Base-by-base conservation (phyloP, 441 rosid species). In the Caryocar brasiliense region DNA sequence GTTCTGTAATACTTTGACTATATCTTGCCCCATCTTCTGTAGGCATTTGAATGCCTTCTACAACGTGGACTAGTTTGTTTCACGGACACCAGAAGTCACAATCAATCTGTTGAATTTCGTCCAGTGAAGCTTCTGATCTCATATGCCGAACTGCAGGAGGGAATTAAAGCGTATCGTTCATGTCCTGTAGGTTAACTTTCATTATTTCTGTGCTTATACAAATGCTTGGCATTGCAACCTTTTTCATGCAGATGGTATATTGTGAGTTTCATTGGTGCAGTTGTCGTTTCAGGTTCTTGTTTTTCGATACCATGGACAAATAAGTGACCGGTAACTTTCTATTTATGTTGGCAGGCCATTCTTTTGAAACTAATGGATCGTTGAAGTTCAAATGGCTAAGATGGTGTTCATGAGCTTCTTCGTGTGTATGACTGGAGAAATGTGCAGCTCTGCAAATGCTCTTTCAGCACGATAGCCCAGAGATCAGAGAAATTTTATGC, bases 121-220 rank as follows among this genome's bases (percentile, higher is more conserved):
- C 75, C 73, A 0, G 81, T 80, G 56, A 88, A 77, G 81, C 86
- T 88, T 63, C 71, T 92, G 14, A 59, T 88, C 59, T 81, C 95
- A 38, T 68, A 66, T 33, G 67, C 53, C 27, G 94, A 88, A 71
- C 89, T 92, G 23, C 68, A 74, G 41, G 76, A 76, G 47, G 99
- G 90, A 42, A 64, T 92, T 65, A 83, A 77, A 65, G 80, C 90
- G 12, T 80, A 85, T 62, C 68, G 66, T 7, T 83, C 84, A n/a
- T 92, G 96, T 72, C 98, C 96, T 27, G 97, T 83, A 80, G 82
- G 95, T 65, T n/a, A n/a, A n/a, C n/a, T n/a, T n/a, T n/a, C n/a
- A n/a, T n/a, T n/a, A n/a, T n/a, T n/a, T n/a, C n/a, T n/a, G n/a
- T n/a, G n/a, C n/a, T n/a, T n/a, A n/a, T n/a, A 40, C 7, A 21